Conservation (phyloP, 805 yeast genomes). For the Grigorovia transvaalensis region DNA sequence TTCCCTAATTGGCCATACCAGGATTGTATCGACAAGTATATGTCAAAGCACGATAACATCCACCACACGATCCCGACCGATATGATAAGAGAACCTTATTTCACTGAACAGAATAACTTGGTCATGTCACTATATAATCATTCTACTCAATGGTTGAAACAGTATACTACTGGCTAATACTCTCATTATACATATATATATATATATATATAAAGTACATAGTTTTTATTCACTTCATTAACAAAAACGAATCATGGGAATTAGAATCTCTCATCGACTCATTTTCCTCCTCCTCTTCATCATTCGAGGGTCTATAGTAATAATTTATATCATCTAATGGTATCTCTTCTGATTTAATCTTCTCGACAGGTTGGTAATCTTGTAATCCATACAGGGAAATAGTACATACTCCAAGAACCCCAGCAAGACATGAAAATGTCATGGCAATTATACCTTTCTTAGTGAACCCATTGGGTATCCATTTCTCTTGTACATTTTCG, state of each 20-base stretch:
- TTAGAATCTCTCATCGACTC: not conserved
- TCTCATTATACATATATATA: not conserved
- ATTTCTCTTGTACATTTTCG: constrained; percentile 54
- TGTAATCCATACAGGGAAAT: constrained; percentile 79
- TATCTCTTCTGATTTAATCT: not conserved
- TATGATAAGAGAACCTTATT: constrained; percentile 7
- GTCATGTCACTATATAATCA: constrained; percentile 17
- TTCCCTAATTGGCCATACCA: not conserved
- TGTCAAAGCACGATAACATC: constrained; percentile 1
- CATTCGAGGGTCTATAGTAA: not conserved
- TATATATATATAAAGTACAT: not conserved
- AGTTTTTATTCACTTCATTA: not conserved
- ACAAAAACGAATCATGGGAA: not conserved
- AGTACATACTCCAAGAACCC: constrained; percentile 66
- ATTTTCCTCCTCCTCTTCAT: not conserved
- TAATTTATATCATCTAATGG: not conserved
- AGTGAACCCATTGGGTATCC: constrained; percentile 83
- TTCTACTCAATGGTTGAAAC: not conserved
- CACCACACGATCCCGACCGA: not conserved
- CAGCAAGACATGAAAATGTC: constrained; percentile 82
- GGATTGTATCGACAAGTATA: constrained; percentile 8
- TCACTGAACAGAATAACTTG: constrained; percentile 24
- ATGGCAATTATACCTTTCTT: constrained; percentile 91
- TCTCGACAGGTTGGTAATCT: constrained; percentile 31
- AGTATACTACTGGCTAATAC: no score